Evolutionary conservation across 495 filamentous ascomycete genomes (phyloP), one percentile per base, ranked within the genome.

Genomic region (Lasiosphaeria miniovina): DNA sequence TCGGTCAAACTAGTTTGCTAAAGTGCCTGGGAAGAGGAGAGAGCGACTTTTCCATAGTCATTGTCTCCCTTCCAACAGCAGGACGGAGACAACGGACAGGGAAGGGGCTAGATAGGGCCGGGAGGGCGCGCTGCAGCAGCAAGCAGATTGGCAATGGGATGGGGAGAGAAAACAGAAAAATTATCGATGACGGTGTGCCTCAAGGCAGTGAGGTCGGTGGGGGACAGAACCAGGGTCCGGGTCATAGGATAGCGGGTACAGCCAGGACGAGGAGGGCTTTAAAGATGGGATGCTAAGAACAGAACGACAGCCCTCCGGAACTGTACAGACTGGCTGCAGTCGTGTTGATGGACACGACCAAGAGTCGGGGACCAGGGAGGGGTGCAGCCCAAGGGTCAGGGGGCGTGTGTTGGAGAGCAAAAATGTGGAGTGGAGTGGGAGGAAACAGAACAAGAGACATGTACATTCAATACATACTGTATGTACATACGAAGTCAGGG

Each of bases 41-140:
- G 59, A 62, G 63, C 65, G 63, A 69, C 68, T 66, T 71, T 70
- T 70, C 69, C 67, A 74, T 71, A 73, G 68, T 77, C 72, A 74
- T 63, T 57, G 71, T 72, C 64, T 71, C 62, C 43, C 43, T 68
- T 66, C 63, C 60, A 62, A 64, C 67, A 45, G 49, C 52, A 68
- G 67, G 65, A 64, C 66, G 64, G 64, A 67, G 65, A 61, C 34
- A 46, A 60, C 53, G 59, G 66, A 63, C 69, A 71, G 68, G 68
- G 71, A 64, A 69, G 67, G 58, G 71, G 71, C 74, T 65, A 62
- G 71, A 65, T 66, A 67, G 70, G 68, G 62, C 71, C 69, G 72
- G 71, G 63, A 72, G 68, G 70, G 60, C 63, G 75, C 72, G 71
- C 69, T 51, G 54, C 54, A 68, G 67, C 24, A 24, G 24, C 24